Evolutionary conservation across 805 yeast species (phyloP).

Genomic region (Cyberlindnera maritima): DNA sequence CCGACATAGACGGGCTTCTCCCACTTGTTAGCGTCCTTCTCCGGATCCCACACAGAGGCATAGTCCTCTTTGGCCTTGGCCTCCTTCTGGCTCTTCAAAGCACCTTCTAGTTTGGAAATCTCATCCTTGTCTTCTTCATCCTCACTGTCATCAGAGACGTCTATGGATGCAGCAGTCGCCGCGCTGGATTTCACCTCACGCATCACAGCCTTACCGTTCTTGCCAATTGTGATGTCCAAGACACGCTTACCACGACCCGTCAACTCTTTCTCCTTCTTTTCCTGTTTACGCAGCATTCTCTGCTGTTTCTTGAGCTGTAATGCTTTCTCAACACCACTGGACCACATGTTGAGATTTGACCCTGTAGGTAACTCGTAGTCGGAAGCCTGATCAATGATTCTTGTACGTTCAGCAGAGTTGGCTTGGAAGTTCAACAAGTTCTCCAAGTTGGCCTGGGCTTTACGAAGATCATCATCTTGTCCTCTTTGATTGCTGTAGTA

Average conservation of each 20-base stretch:
- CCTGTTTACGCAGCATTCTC: slow-evolving; percentile 60
- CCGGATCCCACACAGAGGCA: slow-evolving; percentile 57
- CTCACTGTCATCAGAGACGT: slow-evolving; percentile 34
- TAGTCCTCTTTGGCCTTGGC: slow-evolving; percentile 31
- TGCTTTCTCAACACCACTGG: slow-evolving; percentile 81
- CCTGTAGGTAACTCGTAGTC: slow-evolving; percentile 71
- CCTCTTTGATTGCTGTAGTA: slow-evolving; percentile 38
- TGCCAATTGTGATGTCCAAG: slow-evolving; percentile 69
- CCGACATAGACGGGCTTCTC: slow-evolving; percentile 46
- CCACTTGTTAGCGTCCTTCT: slow-evolving; percentile 53
- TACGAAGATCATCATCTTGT: slow-evolving; percentile 54
- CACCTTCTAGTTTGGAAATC: slow-evolving; percentile 29
- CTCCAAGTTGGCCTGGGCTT: slow-evolving; percentile 74
- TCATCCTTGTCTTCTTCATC: slow-evolving; percentile 32
- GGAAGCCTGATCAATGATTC: slow-evolving; percentile 88
- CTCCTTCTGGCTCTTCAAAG: slow-evolving; percentile 33
- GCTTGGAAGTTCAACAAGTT: slow-evolving; percentile 77
- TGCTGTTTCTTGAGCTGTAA: slow-evolving; percentile 85
- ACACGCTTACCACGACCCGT: slow-evolving; percentile 74
- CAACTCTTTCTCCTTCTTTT: slow-evolving; percentile 54
- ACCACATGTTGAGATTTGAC: slow-evolving; percentile 66
- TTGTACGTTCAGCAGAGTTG: slow-evolving; percentile 85
- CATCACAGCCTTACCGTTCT: slow-evolving; percentile 75
- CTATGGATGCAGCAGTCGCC: background rate
- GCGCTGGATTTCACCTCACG: slow-evolving; percentile 24